A percentile compares a stretch with the other conserved stretches of the same genome.
phyloP scores from a whole-genome alignment of 495 filamentous ascomycete genomes.

The Lophiotrema nucula region DNA sequence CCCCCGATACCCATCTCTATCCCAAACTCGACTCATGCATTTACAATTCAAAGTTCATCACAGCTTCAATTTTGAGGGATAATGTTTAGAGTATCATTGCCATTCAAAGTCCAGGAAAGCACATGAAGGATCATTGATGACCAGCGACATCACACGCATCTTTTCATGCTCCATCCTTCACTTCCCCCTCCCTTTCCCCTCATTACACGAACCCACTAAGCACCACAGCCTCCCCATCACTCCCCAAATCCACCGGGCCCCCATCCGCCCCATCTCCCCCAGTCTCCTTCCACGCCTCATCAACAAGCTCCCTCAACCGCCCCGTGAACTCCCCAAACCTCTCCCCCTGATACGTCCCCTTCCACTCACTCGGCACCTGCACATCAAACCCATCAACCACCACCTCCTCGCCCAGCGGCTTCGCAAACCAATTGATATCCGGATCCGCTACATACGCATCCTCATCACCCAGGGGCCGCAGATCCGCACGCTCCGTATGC shows the following conservation, averaged over 20 bases:
- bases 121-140: no score
- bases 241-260: neutral
- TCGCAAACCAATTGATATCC: neutral
- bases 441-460: no score
- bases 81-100: no score
- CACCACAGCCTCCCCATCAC: conserved; percentile 2
- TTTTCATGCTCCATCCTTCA: no score
- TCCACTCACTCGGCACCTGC: conserved; percentile 48
- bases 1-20: no score
- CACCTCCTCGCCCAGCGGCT: conserved; percentile 40
- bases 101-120: no score
- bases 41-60: no score
- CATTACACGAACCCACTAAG: neutral
- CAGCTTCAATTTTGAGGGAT: no score
- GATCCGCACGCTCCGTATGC: conserved; percentile 38
- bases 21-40: no score
- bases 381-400: conserved; percentile 69
- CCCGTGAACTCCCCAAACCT: conserved; percentile 12
- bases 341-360: conserved; percentile 9
- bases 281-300: conserved; percentile 3
- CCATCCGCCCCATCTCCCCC: conserved; percentile 2
- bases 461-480: conserved; percentile 62
- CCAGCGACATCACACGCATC: no score
- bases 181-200: no score
- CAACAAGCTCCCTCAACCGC: conserved; percentile 10